These are phyloP conservation scores for Ceratobasidium sp. DNA, from an alignment of 1,284 basidiomycete genomes.

Conservation along the genomic window DNA sequence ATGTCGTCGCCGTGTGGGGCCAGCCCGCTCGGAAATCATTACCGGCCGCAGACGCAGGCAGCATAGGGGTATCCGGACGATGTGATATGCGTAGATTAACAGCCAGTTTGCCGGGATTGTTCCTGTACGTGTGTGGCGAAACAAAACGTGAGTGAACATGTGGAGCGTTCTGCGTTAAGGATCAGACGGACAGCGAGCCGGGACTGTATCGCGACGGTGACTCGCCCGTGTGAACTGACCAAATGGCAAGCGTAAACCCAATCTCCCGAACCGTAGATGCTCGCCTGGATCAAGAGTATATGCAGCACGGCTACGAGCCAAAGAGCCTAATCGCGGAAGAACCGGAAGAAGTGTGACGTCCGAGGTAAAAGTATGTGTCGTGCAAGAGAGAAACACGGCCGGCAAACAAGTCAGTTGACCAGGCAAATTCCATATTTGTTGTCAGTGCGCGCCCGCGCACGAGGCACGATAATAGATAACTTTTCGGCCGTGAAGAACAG, in stretches of 20 bases:
- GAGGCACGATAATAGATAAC: conserved; percentile 4
- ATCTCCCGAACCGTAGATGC: neutral
- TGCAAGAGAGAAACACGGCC: conserved; percentile 2
- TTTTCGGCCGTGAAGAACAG: neutral
- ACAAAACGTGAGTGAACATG: neutral
- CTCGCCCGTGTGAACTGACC: neutral
- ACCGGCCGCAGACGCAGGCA: neutral
- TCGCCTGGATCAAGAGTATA: too few relatives aligned
- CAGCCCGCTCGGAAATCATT: neutral
- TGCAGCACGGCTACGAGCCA: neutral
- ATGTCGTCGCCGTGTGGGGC: neutral
- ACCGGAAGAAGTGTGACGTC: neutral
- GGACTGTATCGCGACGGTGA: neutral
- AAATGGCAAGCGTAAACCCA: neutral
- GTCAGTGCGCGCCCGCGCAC: neutral
- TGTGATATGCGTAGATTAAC: neutral
- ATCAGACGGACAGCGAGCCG: neutral
- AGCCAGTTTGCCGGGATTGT: neutral
- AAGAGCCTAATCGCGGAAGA: conserved; percentile 7
- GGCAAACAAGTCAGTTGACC: conserved; percentile 16
- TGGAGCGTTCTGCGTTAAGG: neutral
- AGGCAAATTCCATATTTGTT: neutral
- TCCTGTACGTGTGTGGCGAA: neutral
- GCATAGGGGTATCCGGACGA: conserved; percentile 13
- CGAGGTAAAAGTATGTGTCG: neutral